Evolutionary conservation across 805 yeast genomes (phyloP).

Genomic region (Candida wancherniae): DNA sequence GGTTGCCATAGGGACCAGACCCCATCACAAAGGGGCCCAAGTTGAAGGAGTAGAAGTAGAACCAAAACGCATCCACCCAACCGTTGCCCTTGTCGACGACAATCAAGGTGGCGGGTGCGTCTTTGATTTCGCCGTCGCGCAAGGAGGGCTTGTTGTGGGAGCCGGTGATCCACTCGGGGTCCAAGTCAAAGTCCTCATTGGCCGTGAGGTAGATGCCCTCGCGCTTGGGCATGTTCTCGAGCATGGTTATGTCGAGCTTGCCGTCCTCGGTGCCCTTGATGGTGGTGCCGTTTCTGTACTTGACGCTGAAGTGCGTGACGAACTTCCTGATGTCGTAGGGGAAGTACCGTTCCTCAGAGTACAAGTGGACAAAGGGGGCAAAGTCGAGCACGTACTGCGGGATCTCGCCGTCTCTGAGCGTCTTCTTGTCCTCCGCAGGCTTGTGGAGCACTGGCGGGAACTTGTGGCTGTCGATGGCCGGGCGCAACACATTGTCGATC

Average conservation of each 20-base stretch:
- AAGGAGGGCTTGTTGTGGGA: slow-evolving; percentile 59
- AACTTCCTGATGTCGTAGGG: slow-evolving; percentile 77
- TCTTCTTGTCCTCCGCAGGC: slow-evolving; percentile 31
- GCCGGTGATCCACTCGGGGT: slow-evolving; percentile 87
- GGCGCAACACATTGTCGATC: slow-evolving; percentile 23
- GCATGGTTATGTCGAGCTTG: slow-evolving; percentile 25
- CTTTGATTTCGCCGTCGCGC: slow-evolving; percentile 61
- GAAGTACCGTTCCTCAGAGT: slow-evolving; percentile 81
- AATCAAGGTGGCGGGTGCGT: slow-evolving; percentile 77
- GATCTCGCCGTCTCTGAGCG: slow-evolving; percentile 48
- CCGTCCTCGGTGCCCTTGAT: slow-evolving; percentile 29
- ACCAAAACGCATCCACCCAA: slow-evolving; percentile 95
- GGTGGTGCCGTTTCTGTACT: slow-evolving; percentile 45
- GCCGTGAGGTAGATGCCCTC: slow-evolving; percentile 57
- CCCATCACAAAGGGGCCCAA: slow-evolving; percentile 98
- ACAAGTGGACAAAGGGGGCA: slow-evolving; percentile 78
- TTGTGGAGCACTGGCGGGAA: slow-evolving; percentile 35
- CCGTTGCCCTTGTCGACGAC: slow-evolving; percentile 93
- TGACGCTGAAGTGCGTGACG: slow-evolving; percentile 61
- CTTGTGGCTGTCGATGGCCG: slow-evolving; percentile 19
- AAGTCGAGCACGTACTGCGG: slow-evolving; percentile 60
- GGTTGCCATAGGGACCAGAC: slow-evolving; percentile 94
- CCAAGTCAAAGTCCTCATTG: slow-evolving; percentile 59
- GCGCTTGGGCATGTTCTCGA: slow-evolving; percentile 28
- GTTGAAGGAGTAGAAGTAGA: slow-evolving; percentile 90